A percentile compares a stretch with the other conserved stretches of the same genome.
Conservation (phyloP, 179 eudicot genomes). For the Spinacia oleracea region DNA sequence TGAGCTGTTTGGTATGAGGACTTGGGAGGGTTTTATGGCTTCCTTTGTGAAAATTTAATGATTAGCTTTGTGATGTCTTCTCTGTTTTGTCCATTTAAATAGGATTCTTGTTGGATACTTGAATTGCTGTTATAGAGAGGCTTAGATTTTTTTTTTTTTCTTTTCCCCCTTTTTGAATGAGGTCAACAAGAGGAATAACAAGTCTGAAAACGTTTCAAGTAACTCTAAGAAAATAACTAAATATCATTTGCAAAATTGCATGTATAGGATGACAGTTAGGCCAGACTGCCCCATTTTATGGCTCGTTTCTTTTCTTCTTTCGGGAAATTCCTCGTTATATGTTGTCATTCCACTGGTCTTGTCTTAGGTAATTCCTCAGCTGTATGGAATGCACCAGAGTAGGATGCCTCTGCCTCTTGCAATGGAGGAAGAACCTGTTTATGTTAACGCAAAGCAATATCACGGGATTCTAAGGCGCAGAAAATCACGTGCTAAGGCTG, state of each 20-base stretch:
- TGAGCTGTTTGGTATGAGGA: not conserved
- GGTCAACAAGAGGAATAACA: not conserved
- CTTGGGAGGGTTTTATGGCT: no score
- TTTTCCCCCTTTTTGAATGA: not conserved
- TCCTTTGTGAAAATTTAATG: not conserved
- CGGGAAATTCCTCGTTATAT: not conserved
- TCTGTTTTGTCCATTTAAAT: not conserved
- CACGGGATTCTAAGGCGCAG: slow-evolving; percentile 46
- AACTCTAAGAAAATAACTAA: not conserved
- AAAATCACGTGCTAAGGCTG: slow-evolving; percentile 45
- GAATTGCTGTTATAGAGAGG: not conserved
- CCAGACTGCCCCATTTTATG: not conserved
- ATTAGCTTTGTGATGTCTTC: not conserved
- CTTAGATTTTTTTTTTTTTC: not conserved
- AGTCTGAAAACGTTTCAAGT: not conserved
- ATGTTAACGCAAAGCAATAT: slow-evolving; percentile 45
- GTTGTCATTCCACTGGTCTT: not conserved
- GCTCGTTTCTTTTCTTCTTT: not conserved
- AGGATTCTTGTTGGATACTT: not conserved
- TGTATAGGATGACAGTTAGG: not conserved
- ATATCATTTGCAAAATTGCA: not conserved
- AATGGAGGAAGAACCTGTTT: slow-evolving; percentile 45
- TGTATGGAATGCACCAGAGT: slow-evolving; percentile 34
- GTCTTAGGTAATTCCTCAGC: slow-evolving; percentile 33
- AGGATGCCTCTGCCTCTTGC: slow-evolving; percentile 40